Percentiles rank a stretch among this genome's conserved stretches.
Evolutionary conservation across 2,329 filamentous ascomycete species (phyloP).

Genomic region (Emericellopsis cladophorae): DNA sequence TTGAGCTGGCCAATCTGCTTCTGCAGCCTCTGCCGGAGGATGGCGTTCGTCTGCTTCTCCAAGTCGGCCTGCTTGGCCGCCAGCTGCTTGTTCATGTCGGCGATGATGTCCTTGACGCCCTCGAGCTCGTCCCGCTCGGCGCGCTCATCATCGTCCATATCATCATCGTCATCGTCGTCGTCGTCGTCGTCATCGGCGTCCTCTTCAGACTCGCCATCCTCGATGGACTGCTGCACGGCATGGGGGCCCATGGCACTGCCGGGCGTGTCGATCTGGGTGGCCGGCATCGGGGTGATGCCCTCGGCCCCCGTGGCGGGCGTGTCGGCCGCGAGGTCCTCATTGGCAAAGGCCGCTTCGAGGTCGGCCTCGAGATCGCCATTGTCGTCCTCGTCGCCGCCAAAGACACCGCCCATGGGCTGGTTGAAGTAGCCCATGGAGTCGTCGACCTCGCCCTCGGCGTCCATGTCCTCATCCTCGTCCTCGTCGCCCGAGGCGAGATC

Average conservation of each 20-base stretch:
- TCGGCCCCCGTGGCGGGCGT: conserved; percentile 29
- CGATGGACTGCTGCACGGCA: conserved; percentile 29
- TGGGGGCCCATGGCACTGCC: conserved; percentile 12
- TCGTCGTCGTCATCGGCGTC: conserved; percentile 34
- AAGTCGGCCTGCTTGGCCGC: conserved; percentile 30
- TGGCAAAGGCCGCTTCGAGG: conserved; percentile 42
- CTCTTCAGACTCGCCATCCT: conserved; percentile 28
- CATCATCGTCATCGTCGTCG: conserved; percentile 39
- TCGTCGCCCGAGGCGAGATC: conserved; percentile 41
- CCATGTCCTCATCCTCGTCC: conserved; percentile 43
- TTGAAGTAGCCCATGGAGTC: conserved; percentile 24
- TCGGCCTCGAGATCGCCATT: conserved; percentile 26
- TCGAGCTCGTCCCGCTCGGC: conserved; percentile 36
- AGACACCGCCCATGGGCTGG: no score
- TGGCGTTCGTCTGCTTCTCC: conserved; percentile 27
- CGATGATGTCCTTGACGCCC: conserved; percentile 42
- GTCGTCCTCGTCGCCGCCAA: conserved; percentile 21
- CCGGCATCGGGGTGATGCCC: conserved; percentile 29
- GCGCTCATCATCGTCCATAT: conserved; percentile 40
- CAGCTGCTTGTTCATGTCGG: conserved; percentile 38
- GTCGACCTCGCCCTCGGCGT: conserved; percentile 33
- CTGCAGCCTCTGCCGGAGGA: conserved; percentile 37
- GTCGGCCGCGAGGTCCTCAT: conserved; percentile 25
- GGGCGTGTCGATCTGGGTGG: conserved; percentile 28
- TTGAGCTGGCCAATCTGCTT: conserved; percentile 33